Conservation (phyloP, 1,284 basidiomycete genomes). For the Puccinia polysora region DNA sequence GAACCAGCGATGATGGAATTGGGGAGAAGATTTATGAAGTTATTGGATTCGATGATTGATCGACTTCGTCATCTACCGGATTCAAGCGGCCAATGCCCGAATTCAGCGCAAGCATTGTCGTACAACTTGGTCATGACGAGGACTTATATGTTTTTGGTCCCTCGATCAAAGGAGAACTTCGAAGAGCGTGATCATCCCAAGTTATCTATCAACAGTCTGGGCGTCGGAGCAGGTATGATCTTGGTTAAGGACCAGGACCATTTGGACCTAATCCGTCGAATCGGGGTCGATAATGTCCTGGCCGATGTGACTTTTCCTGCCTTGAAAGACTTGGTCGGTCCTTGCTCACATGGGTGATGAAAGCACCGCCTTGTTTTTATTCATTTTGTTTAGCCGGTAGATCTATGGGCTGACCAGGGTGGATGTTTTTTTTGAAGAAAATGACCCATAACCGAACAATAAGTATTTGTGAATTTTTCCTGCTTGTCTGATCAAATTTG, state of each 20-base stretch:
- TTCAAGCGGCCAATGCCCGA: background rate
- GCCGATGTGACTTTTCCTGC: slow-evolving; percentile 10
- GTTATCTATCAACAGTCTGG: slow-evolving; percentile 46
- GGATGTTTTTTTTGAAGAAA: no score
- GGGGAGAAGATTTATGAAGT: slow-evolving; percentile 44
- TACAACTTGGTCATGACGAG: slow-evolving; percentile 49
- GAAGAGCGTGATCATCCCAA: background rate
- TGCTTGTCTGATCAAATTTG: no score
- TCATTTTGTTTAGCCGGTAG: no score
- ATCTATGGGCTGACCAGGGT: no score
- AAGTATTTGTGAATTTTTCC: no score
- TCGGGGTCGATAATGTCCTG: slow-evolving; percentile 16
- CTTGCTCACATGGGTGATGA: no score
- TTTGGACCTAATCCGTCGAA: background rate
- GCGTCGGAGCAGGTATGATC: slow-evolving; percentile 49
- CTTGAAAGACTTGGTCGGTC: slow-evolving; percentile 6
- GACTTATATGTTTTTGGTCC: slow-evolving; percentile 47
- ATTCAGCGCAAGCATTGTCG: slow-evolving; percentile 46
- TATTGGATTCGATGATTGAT: slow-evolving; percentile 49
- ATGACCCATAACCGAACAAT: no score
- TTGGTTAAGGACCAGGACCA: slow-evolving; percentile 45
- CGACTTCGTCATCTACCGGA: slow-evolving; percentile 46
- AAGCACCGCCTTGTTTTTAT: no score
- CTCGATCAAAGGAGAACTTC: slow-evolving; percentile 44
- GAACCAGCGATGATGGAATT: slow-evolving; percentile 45